Evolutionary conservation across 805 yeast species (phyloP).

Genomic region (Metschnikowia reukaufii): DNA sequence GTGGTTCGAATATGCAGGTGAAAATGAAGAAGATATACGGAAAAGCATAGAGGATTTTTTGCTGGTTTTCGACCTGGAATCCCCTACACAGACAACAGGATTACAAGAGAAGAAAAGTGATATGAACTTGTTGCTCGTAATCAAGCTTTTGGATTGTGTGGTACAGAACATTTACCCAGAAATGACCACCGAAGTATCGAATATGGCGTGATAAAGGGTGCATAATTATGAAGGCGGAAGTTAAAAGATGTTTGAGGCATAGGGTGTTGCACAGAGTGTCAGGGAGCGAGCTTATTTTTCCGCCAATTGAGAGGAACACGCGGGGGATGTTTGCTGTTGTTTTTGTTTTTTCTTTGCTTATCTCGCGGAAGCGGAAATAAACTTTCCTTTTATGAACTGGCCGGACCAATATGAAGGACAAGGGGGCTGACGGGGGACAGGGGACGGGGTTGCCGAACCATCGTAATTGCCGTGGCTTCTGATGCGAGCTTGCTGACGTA

Average conservation of each 20-base stretch:
- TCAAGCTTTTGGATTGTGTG: constrained; percentile 25
- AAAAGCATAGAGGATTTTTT: constrained; percentile 16
- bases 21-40: constrained; percentile 20
- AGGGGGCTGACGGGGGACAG: neutral
- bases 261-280: no score
- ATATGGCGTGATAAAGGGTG: neutral
- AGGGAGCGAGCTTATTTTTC: no score
- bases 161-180: constrained; percentile 27
- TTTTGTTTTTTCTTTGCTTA: neutral
- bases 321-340: neutral
- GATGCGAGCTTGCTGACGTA: neutral
- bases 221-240: no score
- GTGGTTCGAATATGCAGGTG: constrained; percentile 16
- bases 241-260: no score
- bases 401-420: neutral
- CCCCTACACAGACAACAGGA: neutral
- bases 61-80: constrained; percentile 18
- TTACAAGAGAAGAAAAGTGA: constrained; percentile 7
- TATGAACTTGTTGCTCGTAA: constrained; percentile 24
- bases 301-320: no score
- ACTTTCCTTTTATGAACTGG: neutral
- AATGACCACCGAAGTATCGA: constrained; percentile 7
- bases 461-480: neutral
- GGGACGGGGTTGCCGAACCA: neutral
- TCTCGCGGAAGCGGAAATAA: neutral